A percentile compares a stretch with the other conserved stretches of the same genome.
Conservation (phyloP, 1,139 yeast genomes). For the Protomyces lactucae-debilis region DNA sequence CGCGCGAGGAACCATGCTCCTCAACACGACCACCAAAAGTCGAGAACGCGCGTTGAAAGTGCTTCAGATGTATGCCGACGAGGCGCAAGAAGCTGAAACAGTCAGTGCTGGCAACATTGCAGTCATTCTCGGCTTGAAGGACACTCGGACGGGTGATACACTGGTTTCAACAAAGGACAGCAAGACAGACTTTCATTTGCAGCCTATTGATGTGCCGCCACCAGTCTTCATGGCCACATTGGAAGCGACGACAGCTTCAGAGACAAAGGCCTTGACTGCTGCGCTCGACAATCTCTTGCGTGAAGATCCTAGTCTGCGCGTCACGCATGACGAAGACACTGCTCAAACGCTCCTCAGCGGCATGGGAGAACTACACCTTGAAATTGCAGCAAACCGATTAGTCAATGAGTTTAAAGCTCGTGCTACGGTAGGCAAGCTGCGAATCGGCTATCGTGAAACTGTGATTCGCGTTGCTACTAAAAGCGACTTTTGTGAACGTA, state of each 20-base stretch:
- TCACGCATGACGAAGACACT: conserved; percentile 70
- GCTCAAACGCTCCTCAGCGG: conserved; percentile 88
- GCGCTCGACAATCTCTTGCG: conserved; percentile 61
- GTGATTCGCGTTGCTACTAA: background rate
- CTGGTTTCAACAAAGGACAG: conserved; percentile 47
- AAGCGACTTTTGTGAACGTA: conserved; percentile 6
- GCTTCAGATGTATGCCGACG: conserved; percentile 82
- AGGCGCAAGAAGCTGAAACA: conserved; percentile 61
- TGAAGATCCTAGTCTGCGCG: conserved; percentile 77
- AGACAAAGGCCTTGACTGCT: conserved; percentile 60
- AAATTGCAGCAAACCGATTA: conserved; percentile 75
- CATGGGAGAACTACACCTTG: conserved; percentile 93
- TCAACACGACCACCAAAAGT: conserved; percentile 66
- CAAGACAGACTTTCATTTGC: conserved; percentile 45
- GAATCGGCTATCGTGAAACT: conserved; percentile 77
- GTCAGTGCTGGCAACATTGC: conserved; percentile 82
- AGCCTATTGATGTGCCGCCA: conserved; percentile 82
- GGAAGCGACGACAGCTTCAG: conserved; percentile 81
- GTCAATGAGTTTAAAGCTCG: conserved; percentile 75
- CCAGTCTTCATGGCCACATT: conserved; percentile 85
- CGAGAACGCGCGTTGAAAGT: conserved; percentile 63
- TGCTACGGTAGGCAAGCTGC: conserved; percentile 72
- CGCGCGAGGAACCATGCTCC: conserved; percentile 55
- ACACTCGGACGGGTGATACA: conserved; percentile 86
- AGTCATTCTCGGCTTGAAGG: conserved; percentile 72